Evolutionary conservation across 164 flowering plant species (phyloP).

Genomic region (Magnolia officinalis): DNA sequence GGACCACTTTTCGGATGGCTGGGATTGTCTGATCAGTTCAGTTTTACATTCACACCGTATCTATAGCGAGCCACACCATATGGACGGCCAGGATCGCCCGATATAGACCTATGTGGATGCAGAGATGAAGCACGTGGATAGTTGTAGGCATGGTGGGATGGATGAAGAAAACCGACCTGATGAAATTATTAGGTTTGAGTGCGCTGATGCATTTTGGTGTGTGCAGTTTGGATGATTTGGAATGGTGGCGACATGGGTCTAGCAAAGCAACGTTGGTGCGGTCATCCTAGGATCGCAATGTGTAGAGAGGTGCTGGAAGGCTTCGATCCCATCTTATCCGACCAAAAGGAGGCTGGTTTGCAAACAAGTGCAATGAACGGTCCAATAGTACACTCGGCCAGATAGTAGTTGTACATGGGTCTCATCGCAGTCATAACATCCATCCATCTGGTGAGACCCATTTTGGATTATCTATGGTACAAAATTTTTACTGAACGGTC

Average conservation of each 20-base stretch:
- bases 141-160: neutral
- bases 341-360: neutral
- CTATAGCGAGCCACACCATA: neutral
- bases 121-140: neutral
- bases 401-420: neutral
- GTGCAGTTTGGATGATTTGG: neutral
- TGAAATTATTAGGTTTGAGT: slow-evolving; percentile 6
- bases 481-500: too few species aligned
- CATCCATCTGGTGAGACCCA: neutral
- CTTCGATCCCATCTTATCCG: neutral
- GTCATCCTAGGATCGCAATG: slow-evolving; percentile 2
- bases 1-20: too few species aligned
- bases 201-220: slow-evolving; percentile 1
- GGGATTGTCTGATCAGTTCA: too few species aligned
- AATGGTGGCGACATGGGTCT: neutral
- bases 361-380: neutral
- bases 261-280: slow-evolving; percentile 7
- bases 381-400: neutral
- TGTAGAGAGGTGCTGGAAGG: neutral
- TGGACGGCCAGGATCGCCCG: neutral
- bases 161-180: neutral
- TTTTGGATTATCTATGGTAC: neutral
- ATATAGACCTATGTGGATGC: neutral
- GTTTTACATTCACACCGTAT: too few species aligned
- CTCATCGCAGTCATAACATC: neutral